phyloP scores from a whole-genome alignment of 2,329 filamentous ascomycete species.

The Aulographum hederae region DNA sequence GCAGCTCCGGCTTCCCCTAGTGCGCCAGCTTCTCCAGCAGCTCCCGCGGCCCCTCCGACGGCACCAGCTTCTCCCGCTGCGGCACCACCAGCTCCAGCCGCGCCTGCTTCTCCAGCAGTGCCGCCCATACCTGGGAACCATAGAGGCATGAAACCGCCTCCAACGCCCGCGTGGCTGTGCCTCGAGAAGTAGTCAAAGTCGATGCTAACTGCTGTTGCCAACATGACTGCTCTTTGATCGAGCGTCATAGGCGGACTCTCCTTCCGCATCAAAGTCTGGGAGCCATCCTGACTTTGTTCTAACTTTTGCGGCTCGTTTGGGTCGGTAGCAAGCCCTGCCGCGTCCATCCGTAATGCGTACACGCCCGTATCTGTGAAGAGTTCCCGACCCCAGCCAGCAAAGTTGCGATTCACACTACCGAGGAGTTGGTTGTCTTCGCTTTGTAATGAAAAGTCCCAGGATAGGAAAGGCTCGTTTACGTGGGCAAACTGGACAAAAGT shows the following conservation, averaged over 20 bases:
- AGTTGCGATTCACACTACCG: slow-evolving; percentile 46
- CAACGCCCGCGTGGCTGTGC: slow-evolving; percentile 28
- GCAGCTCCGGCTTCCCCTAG: slow-evolving; percentile 12
- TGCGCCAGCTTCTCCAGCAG: slow-evolving; percentile 12
- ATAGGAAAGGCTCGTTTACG: slow-evolving; percentile 43
- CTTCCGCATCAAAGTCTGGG: slow-evolving; percentile 15
- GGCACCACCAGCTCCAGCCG: slow-evolving; percentile 13
- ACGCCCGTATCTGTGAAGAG: slow-evolving; percentile 49
- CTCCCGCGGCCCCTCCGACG: slow-evolving; percentile 19
- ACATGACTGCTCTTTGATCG: slow-evolving; percentile 47
- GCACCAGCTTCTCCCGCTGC: slow-evolving; percentile 17
- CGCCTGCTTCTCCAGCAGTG: slow-evolving; percentile 20
- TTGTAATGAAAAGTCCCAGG: slow-evolving; percentile 44
- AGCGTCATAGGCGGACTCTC: slow-evolving; percentile 33
- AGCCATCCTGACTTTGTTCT: too few relatives aligned
- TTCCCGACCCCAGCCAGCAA: slow-evolving; percentile 42
- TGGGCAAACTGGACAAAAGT: slow-evolving; percentile 42
- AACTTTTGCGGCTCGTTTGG: slow-evolving; percentile 17
- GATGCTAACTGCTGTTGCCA: slow-evolving; percentile 44
- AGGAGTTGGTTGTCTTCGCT: slow-evolving; percentile 28
- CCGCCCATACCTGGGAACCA: slow-evolving; percentile 24
- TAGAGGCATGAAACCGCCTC: slow-evolving; percentile 31
- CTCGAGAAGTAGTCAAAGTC: slow-evolving; percentile 53
- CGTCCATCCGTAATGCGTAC: slow-evolving; percentile 46
- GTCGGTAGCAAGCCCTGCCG: slow-evolving; percentile 22